Base-by-base conservation (phyloP, 2,329 filamentous ascomycete species). In the Beauveria pseudobassiana region DNA sequence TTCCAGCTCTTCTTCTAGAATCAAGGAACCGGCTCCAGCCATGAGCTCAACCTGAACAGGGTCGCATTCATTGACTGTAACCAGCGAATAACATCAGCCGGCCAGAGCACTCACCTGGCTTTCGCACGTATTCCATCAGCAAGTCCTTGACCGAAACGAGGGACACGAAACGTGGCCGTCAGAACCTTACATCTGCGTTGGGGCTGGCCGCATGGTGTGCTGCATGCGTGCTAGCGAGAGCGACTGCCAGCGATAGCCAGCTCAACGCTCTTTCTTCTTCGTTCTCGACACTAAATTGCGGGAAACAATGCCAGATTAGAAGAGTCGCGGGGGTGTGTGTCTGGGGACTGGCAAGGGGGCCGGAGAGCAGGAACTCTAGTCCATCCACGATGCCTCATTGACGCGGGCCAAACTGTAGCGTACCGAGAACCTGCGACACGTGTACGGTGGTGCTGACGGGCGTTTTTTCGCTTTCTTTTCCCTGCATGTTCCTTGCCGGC, bases 241-340 rank as follows among this genome's bases (percentile, higher is more conserved):
- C 30, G 12, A 34, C n/a, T 50, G 45, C 30, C 55, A 51, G 16
- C 46, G 56, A 22, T 18, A 43, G 46, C 48, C 56, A 59, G 55
- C 56, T 42, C 54, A 59, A 34, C 46, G 14, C 22, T 40, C 22
- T 22, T 5, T 40, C 30, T 8, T 28, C 38, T 2, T 10, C 18
- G 4, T 34, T 46, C 48, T 56, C 14, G 26, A 20, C 49, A 22
- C 57, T 59, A 59, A 59, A 46, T 52, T 59, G 57, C 57, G 57
- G 57, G 57, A 59, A 59, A 59, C 24, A 40, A 59, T 52, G 38
- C 57, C 49, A 52, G 57, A 52, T 59, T 53, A 24, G 57, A 59
- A 42, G 38, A 53, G n/a, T n/a, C 7, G 34, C 26, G 49, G 48
- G 57, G 12, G 30, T 10, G 30, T 1, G 30, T 34, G 30, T 45